Percentiles rank a stretch among this genome's conserved stretches.
These are phyloP conservation scores for Cryphonectria parasitica DNA, from an alignment of 2,329 filamentous ascomycete species.

Conservation along the genomic window DNA sequence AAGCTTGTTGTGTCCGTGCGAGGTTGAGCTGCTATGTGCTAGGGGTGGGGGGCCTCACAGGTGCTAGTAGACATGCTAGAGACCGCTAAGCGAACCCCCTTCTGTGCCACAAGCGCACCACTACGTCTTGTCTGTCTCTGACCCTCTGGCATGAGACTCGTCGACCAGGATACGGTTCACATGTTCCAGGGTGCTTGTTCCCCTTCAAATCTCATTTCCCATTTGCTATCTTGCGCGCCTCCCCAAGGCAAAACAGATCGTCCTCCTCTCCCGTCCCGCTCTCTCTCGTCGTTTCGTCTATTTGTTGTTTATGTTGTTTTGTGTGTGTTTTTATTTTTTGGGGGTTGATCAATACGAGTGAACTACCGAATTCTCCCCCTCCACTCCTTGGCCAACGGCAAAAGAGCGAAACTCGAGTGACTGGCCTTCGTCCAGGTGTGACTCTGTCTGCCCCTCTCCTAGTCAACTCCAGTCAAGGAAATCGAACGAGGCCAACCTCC, in stretches of 20 bases:
- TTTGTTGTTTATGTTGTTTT: neutral
- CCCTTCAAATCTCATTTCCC: conserved; percentile 5
- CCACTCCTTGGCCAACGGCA: neutral
- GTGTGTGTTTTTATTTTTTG: neutral
- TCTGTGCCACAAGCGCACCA: neutral
- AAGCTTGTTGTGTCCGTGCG: neutral
- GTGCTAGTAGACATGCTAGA: neutral
- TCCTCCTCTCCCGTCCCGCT: neutral
- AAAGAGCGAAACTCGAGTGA: neutral
- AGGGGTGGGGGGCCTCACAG: too few relatives aligned
- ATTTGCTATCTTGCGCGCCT: neutral
- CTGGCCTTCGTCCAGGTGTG: neutral
- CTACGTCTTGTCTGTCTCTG: neutral
- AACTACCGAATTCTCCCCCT: neutral
- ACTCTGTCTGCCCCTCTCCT: neutral
- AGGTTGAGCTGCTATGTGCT: neutral
- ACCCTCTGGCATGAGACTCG: neutral
- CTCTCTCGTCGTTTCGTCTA: conserved; percentile 1
- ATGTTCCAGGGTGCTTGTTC: neutral
- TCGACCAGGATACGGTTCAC: neutral
- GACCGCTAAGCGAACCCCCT: neutral
- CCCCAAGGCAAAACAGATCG: neutral
- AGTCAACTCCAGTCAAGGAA: neutral
- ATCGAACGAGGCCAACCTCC: neutral
- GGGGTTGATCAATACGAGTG: neutral